Percentiles rank a stretch among this genome's conserved stretches.
phyloP scores from a whole-genome alignment of 2,329 filamentous ascomycete genomes.

The Myriosclerotinia duriaeana region DNA sequence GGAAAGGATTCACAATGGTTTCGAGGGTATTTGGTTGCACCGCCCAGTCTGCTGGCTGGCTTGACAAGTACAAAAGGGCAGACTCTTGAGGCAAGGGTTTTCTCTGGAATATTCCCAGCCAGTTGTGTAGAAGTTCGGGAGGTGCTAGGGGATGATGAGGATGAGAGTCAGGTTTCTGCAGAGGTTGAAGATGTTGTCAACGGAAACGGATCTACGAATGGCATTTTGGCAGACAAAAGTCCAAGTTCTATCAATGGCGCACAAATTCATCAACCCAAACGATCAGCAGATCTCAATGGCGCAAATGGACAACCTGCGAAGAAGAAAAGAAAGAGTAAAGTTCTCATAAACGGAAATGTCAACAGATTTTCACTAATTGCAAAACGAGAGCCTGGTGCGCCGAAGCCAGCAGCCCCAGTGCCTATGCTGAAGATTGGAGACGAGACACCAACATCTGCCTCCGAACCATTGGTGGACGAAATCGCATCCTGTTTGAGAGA shows the following conservation, averaged over 20 bases:
- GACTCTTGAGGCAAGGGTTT: constrained; percentile 91
- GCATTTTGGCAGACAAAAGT: constrained; percentile 18
- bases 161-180: constrained; percentile 41
- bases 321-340: constrained; percentile 28
- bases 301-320: constrained; percentile 16
- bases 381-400: constrained; percentile 63
- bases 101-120: constrained; percentile 95
- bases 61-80: constrained; percentile 89
- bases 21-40: constrained; percentile 91
- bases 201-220: constrained; percentile 27
- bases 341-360: constrained; percentile 33
- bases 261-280: not conserved
- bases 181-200: constrained; percentile 17
- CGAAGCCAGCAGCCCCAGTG: constrained; percentile 85
- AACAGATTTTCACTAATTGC: constrained; percentile 48
- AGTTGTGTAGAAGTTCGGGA: constrained; percentile 95
- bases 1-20: constrained; percentile 84
- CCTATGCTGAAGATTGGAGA: constrained; percentile 98
- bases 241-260: not conserved
- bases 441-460: constrained; percentile 84
- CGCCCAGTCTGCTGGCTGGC: constrained; percentile 87
- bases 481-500: constrained; percentile 95
- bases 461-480: constrained; percentile 93
- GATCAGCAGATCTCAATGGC: constrained; percentile 15
- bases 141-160: constrained; percentile 74